Evolutionary conservation across 495 filamentous ascomycete species (phyloP), one percentile per base, ranked within the genome.

Genomic region (Echria macrotheca): DNA sequence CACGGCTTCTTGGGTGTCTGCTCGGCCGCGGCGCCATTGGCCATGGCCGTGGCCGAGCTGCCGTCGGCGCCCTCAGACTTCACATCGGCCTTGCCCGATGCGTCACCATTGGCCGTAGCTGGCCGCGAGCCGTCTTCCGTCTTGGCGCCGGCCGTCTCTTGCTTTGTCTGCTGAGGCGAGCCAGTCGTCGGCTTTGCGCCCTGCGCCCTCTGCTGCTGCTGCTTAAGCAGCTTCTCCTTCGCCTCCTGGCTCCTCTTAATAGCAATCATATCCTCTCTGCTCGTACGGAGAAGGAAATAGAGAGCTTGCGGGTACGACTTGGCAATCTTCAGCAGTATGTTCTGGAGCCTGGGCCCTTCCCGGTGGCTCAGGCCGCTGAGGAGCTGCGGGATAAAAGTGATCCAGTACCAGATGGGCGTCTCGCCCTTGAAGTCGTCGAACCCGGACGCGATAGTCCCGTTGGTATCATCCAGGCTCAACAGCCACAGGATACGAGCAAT

Each of bases 341-440:
- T 75, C 48, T 91, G 82, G 50, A 89, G 84, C 39, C 94, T 81
- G n/a, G 80, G 78, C 12, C 89, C 90, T 68, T 99, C 94, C 48
- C 87, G 88, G 54, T 95, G 84, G 8, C 84, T 87, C 50, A 97
- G 73, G 44, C 89, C 91, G 32, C 85, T 87, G 22, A 99, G 76
- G 33, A 99, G 79, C 62, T 99, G 94, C 18, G 94, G 94, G 55
- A 99, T 96, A 64, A 90, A 99, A 0, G 93, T 96, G 48, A 96
- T 96, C 94, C 94, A 99, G 67, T 96, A 97, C 94, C 94, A 99
- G 14, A 93, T 85, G 1, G 89, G 90, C 5, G 85, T 89, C 31
- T 99, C 94, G 35, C 90, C 94, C 71, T 96, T 96, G 71, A 87
- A 97, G 50, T 87, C 85, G 51, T 94, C 87, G 54, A 95, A 97